Conservation (phyloP, 1,284 basidiomycete genomes). For the Papiliotrema flavescens region DNA sequence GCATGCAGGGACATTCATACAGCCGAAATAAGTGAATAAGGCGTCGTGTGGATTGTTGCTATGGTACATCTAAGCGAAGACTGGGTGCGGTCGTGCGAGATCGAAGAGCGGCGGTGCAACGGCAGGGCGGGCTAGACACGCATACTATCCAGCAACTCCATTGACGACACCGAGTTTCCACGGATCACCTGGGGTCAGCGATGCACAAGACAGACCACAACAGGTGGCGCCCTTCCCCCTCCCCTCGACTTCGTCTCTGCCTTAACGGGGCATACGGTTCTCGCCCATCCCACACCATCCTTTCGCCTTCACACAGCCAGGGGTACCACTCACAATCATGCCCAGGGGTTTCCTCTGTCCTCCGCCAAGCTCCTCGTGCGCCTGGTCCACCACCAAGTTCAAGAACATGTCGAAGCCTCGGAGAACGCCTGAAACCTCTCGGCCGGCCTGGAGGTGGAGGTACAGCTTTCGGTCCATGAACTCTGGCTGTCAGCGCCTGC, state of each 20-base stretch:
- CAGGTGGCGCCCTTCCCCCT: neutral
- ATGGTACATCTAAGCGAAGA: neutral
- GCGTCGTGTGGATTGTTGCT: neutral
- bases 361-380: constrained; percentile 81
- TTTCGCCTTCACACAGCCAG: too few species aligned
- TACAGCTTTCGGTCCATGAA: constrained; percentile 99
- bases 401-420: constrained; percentile 98
- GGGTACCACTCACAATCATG: constrained; percentile 66
- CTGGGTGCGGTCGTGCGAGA: neutral
- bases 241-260: too few species aligned
- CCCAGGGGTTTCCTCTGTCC: constrained; percentile 88
- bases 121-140: constrained; percentile 23
- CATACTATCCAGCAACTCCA: constrained; percentile 48
- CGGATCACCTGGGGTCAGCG: constrained; percentile 69
- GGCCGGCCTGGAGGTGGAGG: constrained; percentile 91
- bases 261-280: too few species aligned
- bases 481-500: constrained; percentile 49
- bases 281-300: too few species aligned
- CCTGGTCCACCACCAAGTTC: constrained; percentile 96
- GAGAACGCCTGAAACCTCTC: constrained; percentile 91
- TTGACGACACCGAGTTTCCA: constrained; percentile 85
- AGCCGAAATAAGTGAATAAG: neutral
- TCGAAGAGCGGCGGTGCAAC: neutral
- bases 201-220: neutral
- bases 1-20: neutral